Percentiles rank a stretch among this genome's conserved stretches.
phyloP scores from a whole-genome alignment of 176 grass and related monocot species.

The Rhipidocladum racemiflorum region DNA sequence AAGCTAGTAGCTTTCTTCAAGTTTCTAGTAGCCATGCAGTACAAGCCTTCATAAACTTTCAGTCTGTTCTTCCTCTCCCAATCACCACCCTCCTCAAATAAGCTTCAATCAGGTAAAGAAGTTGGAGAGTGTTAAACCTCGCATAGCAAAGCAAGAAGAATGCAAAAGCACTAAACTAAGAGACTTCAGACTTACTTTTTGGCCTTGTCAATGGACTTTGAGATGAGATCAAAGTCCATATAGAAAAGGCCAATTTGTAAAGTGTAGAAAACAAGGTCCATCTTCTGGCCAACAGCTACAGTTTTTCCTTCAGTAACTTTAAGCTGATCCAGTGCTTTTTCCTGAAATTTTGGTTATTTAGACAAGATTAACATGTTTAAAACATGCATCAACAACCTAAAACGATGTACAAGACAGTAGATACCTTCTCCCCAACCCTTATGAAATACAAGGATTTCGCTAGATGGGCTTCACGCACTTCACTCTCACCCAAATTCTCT shows the following conservation, averaged over 20 bases:
- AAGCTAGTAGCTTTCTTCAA: conserved; percentile 93
- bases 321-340: conserved; percentile 89
- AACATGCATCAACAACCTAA: neutral
- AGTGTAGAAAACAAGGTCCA: conserved; percentile 97
- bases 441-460: conserved; percentile 88
- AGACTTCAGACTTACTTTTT: conserved; percentile 60
- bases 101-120: conserved; percentile 42
- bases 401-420: neutral
- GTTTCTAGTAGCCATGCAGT: conserved; percentile 87
- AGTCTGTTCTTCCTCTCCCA: conserved; percentile 98
- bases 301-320: conserved; percentile 98
- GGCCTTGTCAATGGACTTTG: conserved; percentile 92
- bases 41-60: conserved; percentile 97
- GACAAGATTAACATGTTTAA: neutral
- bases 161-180: neutral
- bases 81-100: conserved; percentile 98
- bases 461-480: conserved; percentile 99
- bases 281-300: conserved; percentile 94
- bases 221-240: conserved; percentile 98
- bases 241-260: conserved; percentile 88
- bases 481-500: conserved; percentile 97
- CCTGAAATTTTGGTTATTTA: conserved; percentile 49
- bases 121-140: neutral
- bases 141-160: conserved; percentile 27
- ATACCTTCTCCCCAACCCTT: conserved; percentile 83